Conservation (phyloP, 352 stramenopile species). For the Thalassiosira exigua region DNA sequence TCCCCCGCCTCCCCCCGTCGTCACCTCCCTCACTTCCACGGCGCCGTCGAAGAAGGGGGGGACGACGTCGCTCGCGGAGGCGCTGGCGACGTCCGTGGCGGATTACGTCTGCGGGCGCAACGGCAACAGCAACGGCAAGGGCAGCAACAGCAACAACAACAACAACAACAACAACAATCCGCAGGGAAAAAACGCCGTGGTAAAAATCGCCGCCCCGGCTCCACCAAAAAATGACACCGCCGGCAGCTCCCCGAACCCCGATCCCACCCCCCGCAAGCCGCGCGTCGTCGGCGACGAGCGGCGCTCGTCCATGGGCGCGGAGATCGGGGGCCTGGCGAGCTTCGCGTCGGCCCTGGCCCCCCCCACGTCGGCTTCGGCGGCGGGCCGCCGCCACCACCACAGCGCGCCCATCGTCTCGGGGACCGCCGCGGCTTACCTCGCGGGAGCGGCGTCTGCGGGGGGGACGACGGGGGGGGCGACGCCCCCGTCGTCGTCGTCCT, state of each 20-base stretch:
- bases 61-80: constrained; percentile 43
- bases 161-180: not conserved
- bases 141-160: not conserved
- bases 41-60: not conserved
- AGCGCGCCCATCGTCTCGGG: constrained; percentile 53
- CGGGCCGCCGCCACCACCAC: not conserved
- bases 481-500: too few relatives aligned
- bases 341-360: constrained; percentile 21
- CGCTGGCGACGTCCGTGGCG: constrained; percentile 39
- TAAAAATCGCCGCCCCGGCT: not conserved
- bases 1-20: not conserved
- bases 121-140: not conserved
- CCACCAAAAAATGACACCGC: constrained; percentile 12
- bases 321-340: constrained; percentile 36
- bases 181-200: not conserved
- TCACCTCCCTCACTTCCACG: not conserved
- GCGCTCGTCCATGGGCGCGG: constrained; percentile 34
- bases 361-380: not conserved
- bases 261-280: not conserved
- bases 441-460: constrained; percentile 17
- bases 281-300: not conserved
- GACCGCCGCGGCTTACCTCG: constrained; percentile 44
- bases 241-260: not conserved
- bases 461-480: too few relatives aligned
- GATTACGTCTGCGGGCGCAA: constrained; percentile 36